Base-by-base conservation (phyloP, 805 yeast species). In the Starmerella stellata region DNA sequence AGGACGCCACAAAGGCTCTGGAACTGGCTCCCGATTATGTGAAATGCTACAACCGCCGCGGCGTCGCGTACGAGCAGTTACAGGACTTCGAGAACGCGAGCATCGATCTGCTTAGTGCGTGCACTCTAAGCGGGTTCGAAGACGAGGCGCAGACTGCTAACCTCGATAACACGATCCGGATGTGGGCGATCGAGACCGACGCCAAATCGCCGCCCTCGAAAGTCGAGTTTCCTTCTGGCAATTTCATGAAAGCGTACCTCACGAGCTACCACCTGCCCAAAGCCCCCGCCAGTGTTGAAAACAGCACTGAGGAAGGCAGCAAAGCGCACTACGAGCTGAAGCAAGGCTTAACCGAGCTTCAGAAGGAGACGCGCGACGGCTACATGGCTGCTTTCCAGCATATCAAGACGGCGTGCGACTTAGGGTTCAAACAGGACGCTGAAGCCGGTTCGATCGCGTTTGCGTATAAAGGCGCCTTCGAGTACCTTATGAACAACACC, bases 11-110 rank as follows among this genome's bases (percentile, higher is more conserved):
- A 17, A 70, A 68, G 44, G 98, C 96, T 21, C 68, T 90, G 52
- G 69, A 74, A 51, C 63, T 87, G 52, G 78, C 82, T 57, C 94
- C 93, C 11, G 87, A 78, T 56, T 87, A 90, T 62, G 65, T 80
- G 52, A 90, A 90, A 64, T 90, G 95, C 60, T 66, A 83, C 45
- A 64, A 81, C 52, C 81, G 99, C 62, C 78, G 98, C 61, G 95
- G 95, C 25, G 72, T 76, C 48, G 93, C 95, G 24, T 77, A 78
- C 57, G 98, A 90, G 63, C 70, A 72, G 47, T 60, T 82, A 45
- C 93, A 73, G 51, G 64, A 69, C 47, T 83, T 70, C 60, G 70
- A 73, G 34, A 93, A 85, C 42, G 85, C 98, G 34, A 75, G 82
- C 72, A 74, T 76, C 59, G 98, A 90, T 61, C 70, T 79, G 58